Percentiles rank a stretch among this genome's conserved stretches.
These are phyloP conservation scores for Solanum virginianum DNA, from an alignment of 257 asterid species.

Conservation along the genomic window DNA sequence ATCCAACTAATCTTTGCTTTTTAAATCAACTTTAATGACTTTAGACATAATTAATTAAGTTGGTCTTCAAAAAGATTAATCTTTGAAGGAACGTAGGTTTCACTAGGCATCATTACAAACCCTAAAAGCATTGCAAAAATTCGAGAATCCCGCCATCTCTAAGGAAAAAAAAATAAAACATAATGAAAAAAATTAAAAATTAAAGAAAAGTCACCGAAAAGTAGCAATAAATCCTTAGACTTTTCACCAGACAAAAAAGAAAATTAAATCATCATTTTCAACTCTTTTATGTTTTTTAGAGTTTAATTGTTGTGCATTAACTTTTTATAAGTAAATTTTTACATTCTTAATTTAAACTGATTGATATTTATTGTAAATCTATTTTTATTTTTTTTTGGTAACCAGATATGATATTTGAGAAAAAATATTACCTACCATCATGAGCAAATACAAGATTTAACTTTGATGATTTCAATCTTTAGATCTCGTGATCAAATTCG, in stretches of 20 bases:
- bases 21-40: neutral
- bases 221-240: slow-evolving; percentile 11
- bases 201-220: slow-evolving; percentile 49
- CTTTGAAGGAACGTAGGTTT: slow-evolving; percentile 20
- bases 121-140: slow-evolving; percentile 48
- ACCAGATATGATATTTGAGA: neutral
- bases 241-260: neutral
- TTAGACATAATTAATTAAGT: neutral
- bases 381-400: neutral
- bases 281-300: neutral
- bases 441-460: neutral
- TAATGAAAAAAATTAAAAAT: neutral
- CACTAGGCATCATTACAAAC: slow-evolving; percentile 55
- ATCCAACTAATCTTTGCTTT: neutral
- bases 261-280: neutral
- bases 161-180: slow-evolving; percentile 3
- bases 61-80: neutral
- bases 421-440: neutral
- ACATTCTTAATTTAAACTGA: neutral
- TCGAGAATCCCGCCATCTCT: slow-evolving; percentile 21
- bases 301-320: neutral
- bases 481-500: neutral
- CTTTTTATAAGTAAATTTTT: neutral
- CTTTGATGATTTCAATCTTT: neutral
- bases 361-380: neutral